Evolutionary conservation across 2,329 filamentous ascomycete genomes (phyloP).

Genomic region (Cryphonectria parasitica): DNA sequence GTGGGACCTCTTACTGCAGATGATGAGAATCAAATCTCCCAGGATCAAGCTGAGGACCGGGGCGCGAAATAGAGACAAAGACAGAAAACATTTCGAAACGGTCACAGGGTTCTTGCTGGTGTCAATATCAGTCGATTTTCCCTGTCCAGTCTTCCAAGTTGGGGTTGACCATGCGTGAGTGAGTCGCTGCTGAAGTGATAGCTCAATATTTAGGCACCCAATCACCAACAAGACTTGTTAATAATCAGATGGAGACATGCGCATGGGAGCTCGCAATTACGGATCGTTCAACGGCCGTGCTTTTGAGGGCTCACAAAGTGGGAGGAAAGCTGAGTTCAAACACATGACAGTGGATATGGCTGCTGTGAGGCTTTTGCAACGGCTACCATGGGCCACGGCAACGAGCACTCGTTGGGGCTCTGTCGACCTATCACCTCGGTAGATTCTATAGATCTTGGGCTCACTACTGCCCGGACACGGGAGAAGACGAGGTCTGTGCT

Average conservation of each 20-base stretch:
- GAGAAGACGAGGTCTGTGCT: neutral
- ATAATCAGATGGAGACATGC: neutral
- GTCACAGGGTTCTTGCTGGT: neutral
- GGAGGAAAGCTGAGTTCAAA: too few relatives aligned
- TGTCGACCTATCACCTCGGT: slow-evolving; percentile 2
- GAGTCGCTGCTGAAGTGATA: slow-evolving; percentile 6
- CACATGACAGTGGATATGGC: neutral
- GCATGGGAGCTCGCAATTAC: neutral
- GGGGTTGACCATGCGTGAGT: neutral
- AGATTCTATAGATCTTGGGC: neutral
- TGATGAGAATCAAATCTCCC: neutral
- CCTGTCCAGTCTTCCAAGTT: neutral
- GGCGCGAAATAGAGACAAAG: neutral
- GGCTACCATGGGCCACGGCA: neutral
- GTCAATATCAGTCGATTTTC: neutral
- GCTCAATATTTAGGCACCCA: neutral
- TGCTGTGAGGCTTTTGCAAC: slow-evolving; percentile 4
- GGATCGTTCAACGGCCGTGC: neutral
- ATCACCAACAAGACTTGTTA: neutral
- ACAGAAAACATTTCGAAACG: neutral
- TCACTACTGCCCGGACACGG: neutral
- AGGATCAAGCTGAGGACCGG: neutral
- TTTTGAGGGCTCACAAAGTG: neutral
- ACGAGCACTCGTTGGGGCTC: neutral
- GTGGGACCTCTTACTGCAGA: neutral